Base-by-base conservation (phyloP, 176 grass and related monocot genomes). In the Carex parvula region DNA sequence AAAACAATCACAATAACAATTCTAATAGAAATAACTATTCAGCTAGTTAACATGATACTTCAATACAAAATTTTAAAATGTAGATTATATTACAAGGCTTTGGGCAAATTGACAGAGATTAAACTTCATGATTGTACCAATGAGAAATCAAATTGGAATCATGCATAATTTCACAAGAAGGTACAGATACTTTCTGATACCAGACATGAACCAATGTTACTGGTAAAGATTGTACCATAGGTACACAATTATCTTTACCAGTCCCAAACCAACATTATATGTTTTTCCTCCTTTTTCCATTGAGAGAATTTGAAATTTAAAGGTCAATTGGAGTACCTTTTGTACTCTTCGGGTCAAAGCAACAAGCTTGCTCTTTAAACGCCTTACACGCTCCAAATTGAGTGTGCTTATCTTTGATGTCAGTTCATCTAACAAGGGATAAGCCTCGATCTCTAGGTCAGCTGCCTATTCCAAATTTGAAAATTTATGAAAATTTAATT, bases 381-480 rank as follows among this genome's bases (percentile, higher is more conserved):
- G 91, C 16, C 93, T 87, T 26, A 84, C 96, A 55, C 88, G 84
- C 82, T 98, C 96, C 91, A 98, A 90, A 88, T 93, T 95, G 70
- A 98, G 77, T 42, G 93, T 98, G 80, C 93, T 98, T 53, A 98
- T 95, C 86, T 93, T 98, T 16, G 93, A 98, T 33, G 96, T 98
- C 41, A 98, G 73, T 85, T 98, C 96, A 79, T 98, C 96, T 69
- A 98, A 86, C 81, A 98, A 88, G 26, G 96, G 96, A 71, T 98
- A 98, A 41, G 96, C 96, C 79, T 98, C 93, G 48, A 95, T 92
- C 94, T 98, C 96, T 89, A 98, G 84, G 75, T 98, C 93, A 12
- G 89, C 85, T 3, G 96, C 92, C 96, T 98, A 76, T 57, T 84
- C 8, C 42, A 65, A 79, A 52, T n/a, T 6, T 87, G 1, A 85